Percentiles rank a stretch among this genome's conserved stretches.
Conservation (phyloP, 495 filamentous ascomycete species). For the Mytilinidion resinicola region DNA sequence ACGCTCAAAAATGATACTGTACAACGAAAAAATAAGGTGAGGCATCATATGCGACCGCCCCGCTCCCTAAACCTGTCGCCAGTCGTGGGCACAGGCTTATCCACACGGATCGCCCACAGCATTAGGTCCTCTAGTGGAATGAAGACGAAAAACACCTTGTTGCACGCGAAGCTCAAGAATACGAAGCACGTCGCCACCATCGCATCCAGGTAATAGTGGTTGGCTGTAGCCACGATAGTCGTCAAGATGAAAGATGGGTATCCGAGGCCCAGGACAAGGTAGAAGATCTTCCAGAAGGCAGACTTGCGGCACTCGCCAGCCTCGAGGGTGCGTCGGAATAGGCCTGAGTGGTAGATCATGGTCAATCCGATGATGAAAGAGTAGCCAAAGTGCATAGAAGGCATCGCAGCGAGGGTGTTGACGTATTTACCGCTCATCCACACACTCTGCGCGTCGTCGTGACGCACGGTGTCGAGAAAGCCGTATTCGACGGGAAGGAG, state of each 20-base stretch:
- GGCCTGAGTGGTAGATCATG: slow-evolving; percentile 53
- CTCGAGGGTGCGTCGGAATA: slow-evolving; percentile 44
- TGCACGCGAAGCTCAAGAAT: slow-evolving; percentile 44
- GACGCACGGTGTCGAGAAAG: slow-evolving; percentile 59
- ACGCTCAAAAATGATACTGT: too few species aligned
- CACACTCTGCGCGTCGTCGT: slow-evolving; percentile 54
- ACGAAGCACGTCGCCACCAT: slow-evolving; percentile 48
- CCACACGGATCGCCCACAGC: slow-evolving; percentile 48
- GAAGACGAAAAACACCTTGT: slow-evolving; percentile 48
- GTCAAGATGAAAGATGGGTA: slow-evolving; percentile 55
- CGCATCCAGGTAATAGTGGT: slow-evolving; percentile 61
- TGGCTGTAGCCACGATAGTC: slow-evolving; percentile 60
- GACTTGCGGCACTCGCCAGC: slow-evolving; percentile 42
- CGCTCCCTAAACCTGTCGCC: slow-evolving; percentile 35
- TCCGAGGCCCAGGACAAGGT: slow-evolving; percentile 43
- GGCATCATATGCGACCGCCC: slow-evolving; percentile 5
- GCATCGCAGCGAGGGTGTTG: slow-evolving; percentile 31
- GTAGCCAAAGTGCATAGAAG: slow-evolving; percentile 31
- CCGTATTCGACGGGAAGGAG: slow-evolving; percentile 54
- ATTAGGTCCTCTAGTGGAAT: slow-evolving; percentile 53
- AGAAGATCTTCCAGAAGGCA: slow-evolving; percentile 39
- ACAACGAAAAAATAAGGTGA: too few species aligned
- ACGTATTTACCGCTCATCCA: slow-evolving; percentile 41
- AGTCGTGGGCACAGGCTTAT: slow-evolving; percentile 54
- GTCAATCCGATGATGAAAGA: slow-evolving; percentile 54